Base-by-base conservation (phyloP, 1,139 yeast species). In the Yamadazyma dendronema region DNA sequence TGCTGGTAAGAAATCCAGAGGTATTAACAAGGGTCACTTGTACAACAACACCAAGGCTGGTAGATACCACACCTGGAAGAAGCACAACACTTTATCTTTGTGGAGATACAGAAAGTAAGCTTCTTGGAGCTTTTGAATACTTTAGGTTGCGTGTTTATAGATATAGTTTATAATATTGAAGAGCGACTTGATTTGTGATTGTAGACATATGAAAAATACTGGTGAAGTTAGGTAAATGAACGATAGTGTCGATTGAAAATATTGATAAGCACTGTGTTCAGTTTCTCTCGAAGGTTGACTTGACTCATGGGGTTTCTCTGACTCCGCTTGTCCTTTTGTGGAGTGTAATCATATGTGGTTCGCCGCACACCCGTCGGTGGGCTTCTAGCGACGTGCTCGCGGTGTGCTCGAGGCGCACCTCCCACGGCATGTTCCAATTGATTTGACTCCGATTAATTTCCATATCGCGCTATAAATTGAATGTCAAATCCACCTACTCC, bases 1-100 rank as follows among this genome's bases (percentile, higher is more conserved):
- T 62, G 84, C 94, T 61, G 98, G 98, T 71, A 92, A 89, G 94
- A 85, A 88, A 77, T 88, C 96, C 77, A 86, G 98, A 83, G 98
- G 98, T 87, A 88, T 92, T 84, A 88, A 89, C 95, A 92, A 90
- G 86, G 98, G 98, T 71, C 98, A 92, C 90, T 79, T 80, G 74
- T 92, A 66, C 96, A 81, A 84, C 96, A 89, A 90, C 84, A 90
- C 97, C 81, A 74, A 77, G 64, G 89, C 96, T 62, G 97, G 94
- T 72, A 90, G 97, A 80, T 87, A 96, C 77, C 95, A 90, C 88
- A 92, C 90, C 79, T 92, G 98, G 98, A 92, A 92, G 88, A 88
- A 83, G 77, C 92, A 92, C 81, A 92, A 92, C 94, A 92, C 98
- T 61, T 83, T 92, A 72, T 85, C 95, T 62, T 79, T 92, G 77